Base-by-base conservation (phyloP, 2,329 filamentous ascomycete genomes). In the Didymella pomorum region DNA sequence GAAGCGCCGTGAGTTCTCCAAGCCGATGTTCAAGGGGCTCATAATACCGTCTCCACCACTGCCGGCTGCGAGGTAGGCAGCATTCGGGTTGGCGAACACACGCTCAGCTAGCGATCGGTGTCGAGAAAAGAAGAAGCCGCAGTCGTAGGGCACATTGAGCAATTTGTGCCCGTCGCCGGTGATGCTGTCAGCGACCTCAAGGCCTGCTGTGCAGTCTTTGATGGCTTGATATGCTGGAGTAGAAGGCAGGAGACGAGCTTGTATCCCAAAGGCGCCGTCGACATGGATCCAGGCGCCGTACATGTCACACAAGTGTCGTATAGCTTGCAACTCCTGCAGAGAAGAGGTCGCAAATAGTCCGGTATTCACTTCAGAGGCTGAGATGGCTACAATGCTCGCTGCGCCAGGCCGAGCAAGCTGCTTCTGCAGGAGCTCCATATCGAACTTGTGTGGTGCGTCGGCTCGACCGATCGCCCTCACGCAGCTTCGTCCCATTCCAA, bases 71-170 rank as follows among this genome's bases (percentile, higher is more conserved):
- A 97, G 85, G 71, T 97, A 97, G 1, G 89, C 90, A 2, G 94
- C 93, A 72, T 93, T 93, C 29, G 91, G 87, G 76, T 97, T 97
- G 18, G 63, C 83, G 77, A 94, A 96, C 10, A 93, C 88, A 4
- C 84, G 78, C 28, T 82, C 80, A 1, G 89, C 84, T 12, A 86
- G 79, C 2, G 78, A 68, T 8, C 84, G 78, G 61, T 90, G 85
- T 18, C 87, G 86, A 50, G 88, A 92, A 67, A 96, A 86, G 82
- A 97, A 96, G 77, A 97, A 89, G 42, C 93, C 94, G 69, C 89
- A 93, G 76, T 97, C 94, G 69, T 97, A 97, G 0, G 94, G 93
- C 44, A 97, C 92, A 66, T 97, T 97, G 60, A 98, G 84, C n/a
- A 97, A 79, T 72, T 97, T 97, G 76, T 98, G 94, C 0, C 86